These are phyloP conservation scores for Chalciporus piperatus DNA, from an alignment of 768 basidiomycete genomes.

Conservation along the genomic window DNA sequence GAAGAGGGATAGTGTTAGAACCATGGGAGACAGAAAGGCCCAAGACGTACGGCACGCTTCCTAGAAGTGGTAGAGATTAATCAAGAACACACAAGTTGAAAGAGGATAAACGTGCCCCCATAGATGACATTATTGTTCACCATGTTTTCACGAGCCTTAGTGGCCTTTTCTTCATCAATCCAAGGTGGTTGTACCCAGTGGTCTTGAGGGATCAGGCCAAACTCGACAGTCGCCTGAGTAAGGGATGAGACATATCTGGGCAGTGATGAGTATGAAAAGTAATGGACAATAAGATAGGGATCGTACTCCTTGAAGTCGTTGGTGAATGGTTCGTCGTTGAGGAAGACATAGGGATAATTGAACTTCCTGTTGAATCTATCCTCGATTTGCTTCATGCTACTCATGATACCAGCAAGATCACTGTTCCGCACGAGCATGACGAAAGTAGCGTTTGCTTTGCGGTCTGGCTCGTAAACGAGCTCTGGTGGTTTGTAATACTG, in stretches of 20 bases:
- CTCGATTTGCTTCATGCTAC: constrained; percentile 75
- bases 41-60: constrained; percentile 64
- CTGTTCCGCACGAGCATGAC: constrained; percentile 75
- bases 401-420: constrained; percentile 57
- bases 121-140: constrained; percentile 60
- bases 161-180: constrained; percentile 73
- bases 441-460: constrained; percentile 79
- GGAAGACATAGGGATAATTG: constrained; percentile 83
- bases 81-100: constrained; percentile 3
- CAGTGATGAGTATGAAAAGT: constrained; percentile 6
- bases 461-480: constrained; percentile 36
- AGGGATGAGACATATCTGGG: constrained; percentile 32
- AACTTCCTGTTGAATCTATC: constrained; percentile 81
- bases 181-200: constrained; percentile 78
- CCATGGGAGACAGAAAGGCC: background rate
- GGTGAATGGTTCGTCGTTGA: constrained; percentile 82
- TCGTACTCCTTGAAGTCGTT: constrained; percentile 68
- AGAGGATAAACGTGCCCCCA: constrained; percentile 42
- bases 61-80: constrained; percentile 32
- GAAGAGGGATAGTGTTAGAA: constrained; percentile 7
- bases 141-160: constrained; percentile 58
- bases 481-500: constrained; percentile 50
- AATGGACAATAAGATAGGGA: background rate
- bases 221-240: constrained; percentile 37
- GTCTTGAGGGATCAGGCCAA: constrained; percentile 63